These are phyloP conservation scores for Phytophthora capsici DNA, from an alignment of 352 stramenopile genomes.

Conservation along the genomic window DNA sequence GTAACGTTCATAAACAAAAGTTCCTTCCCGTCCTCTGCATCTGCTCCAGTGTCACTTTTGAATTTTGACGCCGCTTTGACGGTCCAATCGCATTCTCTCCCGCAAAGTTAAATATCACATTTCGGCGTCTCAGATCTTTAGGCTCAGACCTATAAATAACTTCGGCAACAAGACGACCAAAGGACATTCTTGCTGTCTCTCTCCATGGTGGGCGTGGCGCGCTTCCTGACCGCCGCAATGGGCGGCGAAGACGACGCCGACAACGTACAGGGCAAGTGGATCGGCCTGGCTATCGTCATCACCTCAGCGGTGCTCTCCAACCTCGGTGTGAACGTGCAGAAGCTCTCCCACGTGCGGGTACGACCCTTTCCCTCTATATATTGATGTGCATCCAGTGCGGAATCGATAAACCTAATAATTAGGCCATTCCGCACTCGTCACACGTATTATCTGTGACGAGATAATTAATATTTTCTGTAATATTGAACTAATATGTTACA, in stretches of 20 bases:
- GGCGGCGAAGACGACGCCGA: conserved; percentile 35
- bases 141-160: conserved; percentile 23
- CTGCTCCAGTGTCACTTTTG: conserved; percentile 14
- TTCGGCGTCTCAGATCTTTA: conserved; percentile 30
- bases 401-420: conserved; percentile 14
- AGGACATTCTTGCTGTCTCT: conserved; percentile 12
- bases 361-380: conserved; percentile 17
- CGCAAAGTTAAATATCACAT: conserved; percentile 23
- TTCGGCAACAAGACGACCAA: conserved; percentile 12
- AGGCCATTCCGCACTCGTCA: no score
- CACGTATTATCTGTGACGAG: background rate
- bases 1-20: no score
- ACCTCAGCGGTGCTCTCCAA: conserved; percentile 85
- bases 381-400: conserved; percentile 17
- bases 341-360: conserved; percentile 85
- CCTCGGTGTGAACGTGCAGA: conserved; percentile 87
- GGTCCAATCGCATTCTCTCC: conserved; percentile 24
- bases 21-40: background rate
- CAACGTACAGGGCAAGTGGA: conserved; percentile 82
- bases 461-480: background rate
- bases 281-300: conserved; percentile 82
- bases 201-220: conserved; percentile 28
- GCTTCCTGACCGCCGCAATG: conserved; percentile 30
- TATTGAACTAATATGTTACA: conserved; percentile 14
- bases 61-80: conserved; percentile 28